Evolutionary conservation across 1,139 yeast species (phyloP).

Genomic region (Lodderomyces parapsilosis): DNA sequence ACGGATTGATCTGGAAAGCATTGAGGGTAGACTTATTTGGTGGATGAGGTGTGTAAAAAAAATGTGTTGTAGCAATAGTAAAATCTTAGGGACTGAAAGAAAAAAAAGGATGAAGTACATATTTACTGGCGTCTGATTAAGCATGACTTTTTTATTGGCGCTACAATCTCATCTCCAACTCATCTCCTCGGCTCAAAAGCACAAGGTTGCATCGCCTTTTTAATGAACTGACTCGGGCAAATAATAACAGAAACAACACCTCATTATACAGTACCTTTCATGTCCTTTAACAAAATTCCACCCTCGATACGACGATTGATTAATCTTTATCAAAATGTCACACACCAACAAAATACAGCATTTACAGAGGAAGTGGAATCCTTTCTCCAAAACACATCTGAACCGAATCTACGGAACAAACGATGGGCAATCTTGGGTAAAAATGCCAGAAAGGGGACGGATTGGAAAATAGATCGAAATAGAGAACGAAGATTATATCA

Average conservation of each 20-base stretch:
- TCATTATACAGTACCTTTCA: background rate
- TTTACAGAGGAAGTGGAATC: background rate
- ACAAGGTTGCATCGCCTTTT: background rate
- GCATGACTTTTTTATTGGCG: constrained; percentile 1
- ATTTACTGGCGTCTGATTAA: background rate
- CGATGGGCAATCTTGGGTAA: constrained; percentile 3
- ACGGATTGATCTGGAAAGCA: constrained; percentile 4
- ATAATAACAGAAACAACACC: too few relatives aligned
- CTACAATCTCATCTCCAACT: background rate
- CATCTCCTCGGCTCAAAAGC: too few relatives aligned
- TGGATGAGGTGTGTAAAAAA: background rate
- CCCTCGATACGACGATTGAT: constrained; percentile 5
- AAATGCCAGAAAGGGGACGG: constrained; percentile 3
- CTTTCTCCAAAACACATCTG: constrained; percentile 2
- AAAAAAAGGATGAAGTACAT: background rate
- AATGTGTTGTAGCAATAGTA: background rate
- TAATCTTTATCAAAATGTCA: constrained; percentile 2
- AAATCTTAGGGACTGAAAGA: background rate
- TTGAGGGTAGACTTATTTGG: background rate
- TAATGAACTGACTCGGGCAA: too few relatives aligned
- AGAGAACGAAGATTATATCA: constrained; percentile 2
- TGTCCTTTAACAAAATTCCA: constrained; percentile 1
- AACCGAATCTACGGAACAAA: constrained; percentile 1
- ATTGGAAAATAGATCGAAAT: background rate
- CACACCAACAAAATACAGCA: constrained; percentile 1